Base-by-base conservation (phyloP, 208 protist species). In the Trypanosoma lewisi region DNA sequence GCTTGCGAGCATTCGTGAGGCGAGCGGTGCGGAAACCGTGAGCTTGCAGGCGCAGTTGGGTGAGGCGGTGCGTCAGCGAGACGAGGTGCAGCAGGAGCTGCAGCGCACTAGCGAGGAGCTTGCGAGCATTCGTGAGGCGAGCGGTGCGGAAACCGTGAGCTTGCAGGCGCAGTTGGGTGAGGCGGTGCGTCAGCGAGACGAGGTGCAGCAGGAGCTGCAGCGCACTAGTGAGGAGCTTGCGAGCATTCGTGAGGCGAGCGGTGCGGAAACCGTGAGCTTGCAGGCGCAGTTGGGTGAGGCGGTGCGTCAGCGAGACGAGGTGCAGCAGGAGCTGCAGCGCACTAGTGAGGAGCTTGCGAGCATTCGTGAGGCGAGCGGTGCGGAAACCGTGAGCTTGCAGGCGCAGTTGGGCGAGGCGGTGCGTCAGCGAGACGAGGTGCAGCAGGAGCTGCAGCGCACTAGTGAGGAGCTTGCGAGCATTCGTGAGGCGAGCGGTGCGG, bases 251-350 rank as follows among this genome's bases (percentile, higher is more conserved):
- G 34, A 39, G 34, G 7, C 4, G 34, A 39, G 42, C 19, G 48
- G 49, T 7, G 49, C 42, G 23, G 61, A 39, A 4, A 39, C 34
- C 34, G 34, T 11, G 34, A 39, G 11, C 11, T 11, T 39, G 34
- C 34, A 11, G 14, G 30, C 9, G 61, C 61, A 56, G 27, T 34
- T 62, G 52, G n/a, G 30, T 1, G 42, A 61, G 19, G 63, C 51
- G 0, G 7, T 48, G 33, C 39, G 36, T 8, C 31, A 62, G 55
- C 27, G n/a, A 1, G 39, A 34, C 6, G n/a, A 49, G 21, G 16
- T 44, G 25, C 30, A 48, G 37, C 11, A 37, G 17, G 39, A 44
- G 55, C 30, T 49, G 19, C 27, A 44, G 16, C 36, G 34, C 4
- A 39, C 34, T 11, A 39, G 50, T 8, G 33, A 52, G 55, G 44